Evolutionary conservation across 2,329 filamentous ascomycete genomes (phyloP).

Genomic region (Pseudogymnoascus sp.): DNA sequence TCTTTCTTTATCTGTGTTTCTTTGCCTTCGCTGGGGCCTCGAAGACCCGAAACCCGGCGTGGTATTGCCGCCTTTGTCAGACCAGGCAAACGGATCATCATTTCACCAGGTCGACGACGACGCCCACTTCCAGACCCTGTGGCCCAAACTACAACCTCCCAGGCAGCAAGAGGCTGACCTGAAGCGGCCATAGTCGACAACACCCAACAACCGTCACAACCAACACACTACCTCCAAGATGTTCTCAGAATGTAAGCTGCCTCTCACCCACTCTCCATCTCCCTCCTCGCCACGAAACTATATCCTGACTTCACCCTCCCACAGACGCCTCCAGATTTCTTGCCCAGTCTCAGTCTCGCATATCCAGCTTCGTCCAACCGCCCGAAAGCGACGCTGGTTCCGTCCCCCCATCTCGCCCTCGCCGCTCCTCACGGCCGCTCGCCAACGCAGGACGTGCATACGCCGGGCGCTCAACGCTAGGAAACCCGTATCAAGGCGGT

Average conservation of each 20-base stretch:
- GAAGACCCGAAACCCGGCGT: constrained; percentile 2
- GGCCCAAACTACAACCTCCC: not conserved
- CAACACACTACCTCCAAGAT: constrained; percentile 36
- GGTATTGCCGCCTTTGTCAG: not conserved
- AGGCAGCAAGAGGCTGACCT: constrained; percentile 6
- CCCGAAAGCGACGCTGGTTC: constrained; percentile 36
- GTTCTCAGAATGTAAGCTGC: constrained; percentile 79
- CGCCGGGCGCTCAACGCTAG: constrained; percentile 31
- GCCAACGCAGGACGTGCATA: constrained; percentile 12
- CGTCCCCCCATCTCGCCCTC: not conserved
- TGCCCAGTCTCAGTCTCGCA: constrained; percentile 87
- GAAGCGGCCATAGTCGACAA: constrained; percentile 3
- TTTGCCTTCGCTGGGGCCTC: not conserved
- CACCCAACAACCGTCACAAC: not conserved
- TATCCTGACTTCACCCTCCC: constrained; percentile 15
- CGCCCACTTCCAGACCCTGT: not conserved
- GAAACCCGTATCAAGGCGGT: constrained; percentile 71
- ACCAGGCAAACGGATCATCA: constrained; percentile 5
- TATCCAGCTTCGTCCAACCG: constrained; percentile 63
- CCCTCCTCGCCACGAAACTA: not conserved
- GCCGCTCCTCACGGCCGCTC: constrained; percentile 17
- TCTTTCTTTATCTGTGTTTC: not conserved
- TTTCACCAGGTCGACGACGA: not conserved
- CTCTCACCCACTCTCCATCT: not conserved
- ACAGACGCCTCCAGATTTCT: constrained; percentile 94